phyloP scores from a whole-genome alignment of 805 yeast genomes.

The Pichia nakasei region DNA sequence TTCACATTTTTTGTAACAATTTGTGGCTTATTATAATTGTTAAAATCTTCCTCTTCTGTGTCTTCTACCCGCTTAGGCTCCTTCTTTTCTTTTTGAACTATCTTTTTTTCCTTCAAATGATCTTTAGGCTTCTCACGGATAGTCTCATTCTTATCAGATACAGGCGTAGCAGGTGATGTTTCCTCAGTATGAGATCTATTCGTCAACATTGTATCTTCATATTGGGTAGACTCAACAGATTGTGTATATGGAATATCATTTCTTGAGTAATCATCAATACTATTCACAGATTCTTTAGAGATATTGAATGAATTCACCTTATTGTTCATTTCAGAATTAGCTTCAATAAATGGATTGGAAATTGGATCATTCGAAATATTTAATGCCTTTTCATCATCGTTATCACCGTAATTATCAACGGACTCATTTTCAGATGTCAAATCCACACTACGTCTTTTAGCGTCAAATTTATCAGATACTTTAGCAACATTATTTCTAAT shows the following conservation, averaged over 20 bases:
- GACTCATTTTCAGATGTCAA: too few relatives aligned
- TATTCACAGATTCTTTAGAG: neutral
- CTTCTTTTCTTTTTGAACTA: too few relatives aligned
- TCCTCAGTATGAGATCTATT: neutral
- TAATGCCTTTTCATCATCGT: neutral
- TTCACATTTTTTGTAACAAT: too few relatives aligned
- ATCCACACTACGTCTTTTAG: too few relatives aligned
- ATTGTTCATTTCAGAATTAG: neutral
- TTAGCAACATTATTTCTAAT: neutral
- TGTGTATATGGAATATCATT: too few relatives aligned
- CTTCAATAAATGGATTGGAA: neutral
- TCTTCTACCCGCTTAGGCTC: too few relatives aligned
- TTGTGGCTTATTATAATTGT: neutral
- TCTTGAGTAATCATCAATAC: too few relatives aligned
- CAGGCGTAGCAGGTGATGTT: neutral
- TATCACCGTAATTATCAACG: neutral
- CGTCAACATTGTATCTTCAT: neutral
- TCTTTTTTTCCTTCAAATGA: too few relatives aligned
- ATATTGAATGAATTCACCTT: neutral
- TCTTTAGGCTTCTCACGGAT: neutral
- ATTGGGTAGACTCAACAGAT: neutral
- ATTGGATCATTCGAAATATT: neutral
- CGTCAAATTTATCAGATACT: neutral
- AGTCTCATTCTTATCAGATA: too few relatives aligned
- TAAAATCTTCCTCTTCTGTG: constrained; percentile 3